Base-by-base conservation (phyloP, 208 protist genomes). In the Acanthamoeba triangularis region DNA sequence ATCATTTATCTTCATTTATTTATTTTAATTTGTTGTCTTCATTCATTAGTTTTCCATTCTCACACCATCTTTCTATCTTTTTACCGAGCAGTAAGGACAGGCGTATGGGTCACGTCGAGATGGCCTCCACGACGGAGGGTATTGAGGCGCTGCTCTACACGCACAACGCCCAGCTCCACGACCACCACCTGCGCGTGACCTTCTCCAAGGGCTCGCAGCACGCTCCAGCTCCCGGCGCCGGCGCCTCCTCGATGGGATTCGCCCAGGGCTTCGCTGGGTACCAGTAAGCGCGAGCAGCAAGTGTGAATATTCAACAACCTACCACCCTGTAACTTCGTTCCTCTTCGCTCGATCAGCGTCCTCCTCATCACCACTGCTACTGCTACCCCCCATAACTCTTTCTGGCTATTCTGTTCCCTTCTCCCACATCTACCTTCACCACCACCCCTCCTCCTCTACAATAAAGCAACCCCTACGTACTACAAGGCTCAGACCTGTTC, bases 91-190 rank as follows among this genome's bases (percentile, higher is more conserved):
- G 87, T 28, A 97, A 97, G 44, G 96, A 97, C 41, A 78, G 61
- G 41, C 94, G 93, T 47, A 97, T 97, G 96, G 96, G 94, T 35
- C 72, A 96, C 28, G 35, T 97, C 16, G 88, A 97, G 35, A 97
- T 97, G 96, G 52, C 25, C 47, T 80, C 65, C 30, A 28, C 96
- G 3, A 72, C 94, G 47, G 78, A 95, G 28, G 90, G 94, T 16
- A 90, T 97, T 13, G 94, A 96, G 80, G 96, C 90, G 28, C 84
- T 97, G 47, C 67, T 97, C 30, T 61, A 74, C 20, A 30, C 95
- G 8, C 96, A 97, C 78, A 94, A 93, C 59, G 59, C 44, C 35
- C 25, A 56, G 80, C 65, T 97, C 3, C 72, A 72, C 47, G 96
- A 96, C 20, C 59, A 94, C 61, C 23, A 94, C n/a, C 90, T 97